These are phyloP conservation scores for Mrakia gelida DNA, from an alignment of 768 basidiomycete genomes.

Conservation along the genomic window DNA sequence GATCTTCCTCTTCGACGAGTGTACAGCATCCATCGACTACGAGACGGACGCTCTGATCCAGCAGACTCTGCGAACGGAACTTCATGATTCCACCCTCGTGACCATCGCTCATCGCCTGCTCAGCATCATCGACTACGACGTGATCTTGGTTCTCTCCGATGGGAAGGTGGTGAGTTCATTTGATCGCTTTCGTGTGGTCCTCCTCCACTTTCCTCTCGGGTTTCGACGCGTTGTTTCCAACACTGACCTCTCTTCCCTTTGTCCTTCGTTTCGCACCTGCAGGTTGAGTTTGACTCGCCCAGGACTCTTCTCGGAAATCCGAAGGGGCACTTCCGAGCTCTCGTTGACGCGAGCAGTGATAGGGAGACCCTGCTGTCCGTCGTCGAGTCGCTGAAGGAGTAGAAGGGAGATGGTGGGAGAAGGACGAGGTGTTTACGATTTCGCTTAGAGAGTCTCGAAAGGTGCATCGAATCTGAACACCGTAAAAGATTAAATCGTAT, in stretches of 20 bases:
- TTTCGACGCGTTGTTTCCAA: too few species aligned
- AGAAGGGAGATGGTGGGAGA: too few species aligned
- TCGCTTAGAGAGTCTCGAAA: too few species aligned
- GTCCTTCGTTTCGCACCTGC: background rate
- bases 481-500: too few species aligned
- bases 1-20: background rate
- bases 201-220: background rate
- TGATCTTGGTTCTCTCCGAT: background rate
- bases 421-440: too few species aligned
- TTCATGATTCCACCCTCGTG: background rate
- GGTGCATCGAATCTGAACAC: too few species aligned
- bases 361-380: too few species aligned
- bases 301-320: background rate
- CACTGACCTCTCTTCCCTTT: too few species aligned
- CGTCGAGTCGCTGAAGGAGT: too few species aligned
- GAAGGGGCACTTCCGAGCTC: too few species aligned
- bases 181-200: background rate
- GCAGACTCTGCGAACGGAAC: background rate
- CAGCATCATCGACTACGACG: conserved; percentile 16
- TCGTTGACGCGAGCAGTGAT: too few species aligned
- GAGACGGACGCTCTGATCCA: conserved; percentile 15
- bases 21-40: background rate
- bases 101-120: conserved; percentile 9
- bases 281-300: conserved; percentile 10
- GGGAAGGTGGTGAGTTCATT: conserved; percentile 8